Evolutionary conservation across 371 early-diverging fungal species (phyloP), one percentile per base, ranked within the genome.

Genomic region (Nosema muscidifuracis): DNA sequence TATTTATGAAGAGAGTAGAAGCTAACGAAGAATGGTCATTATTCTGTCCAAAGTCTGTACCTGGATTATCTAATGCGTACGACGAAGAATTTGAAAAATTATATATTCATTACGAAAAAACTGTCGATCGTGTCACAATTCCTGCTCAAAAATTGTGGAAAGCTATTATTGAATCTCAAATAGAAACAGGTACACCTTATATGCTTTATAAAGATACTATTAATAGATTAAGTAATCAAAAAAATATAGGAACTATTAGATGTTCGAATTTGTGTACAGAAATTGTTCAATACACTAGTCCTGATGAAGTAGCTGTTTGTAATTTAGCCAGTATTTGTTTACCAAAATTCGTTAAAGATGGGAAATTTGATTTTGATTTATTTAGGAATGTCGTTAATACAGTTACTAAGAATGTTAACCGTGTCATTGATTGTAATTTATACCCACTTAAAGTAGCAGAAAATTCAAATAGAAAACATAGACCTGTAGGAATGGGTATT

Each of bases 131-230:
- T 26, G 56, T 24, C 0, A 70, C 69, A 10, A 56, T 80, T 22
- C 68, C 73, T 33, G 99, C 99, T 34, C 95, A 95, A 80, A 93
- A 94, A 86, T 86, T 98, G 31, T 98, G 97, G 97, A 92, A 89
- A 80, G 92, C 94, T 9, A 94, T 98, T 68, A 75, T 98, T 51
- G 95, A 95, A 65, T 83, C 95, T 2, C 96, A 98, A 85, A 92
- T 92, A 40, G 99, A 98, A 84, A 98, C 97, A 12, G 99, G 97
- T 31, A 94, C 89, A 47, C 99, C 97, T 0, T 97, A 91, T 84
- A 96, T 98, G 91, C 87, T 94, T 28, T 98, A 97, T 87, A 95
- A 97, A 87, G 97, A 98, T 85, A 87, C 90, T 44, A 92, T 92
- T 86, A 97, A 97, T 82, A 85, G 89, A 80, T 92, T 93, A 81